Percentiles rank a stretch among this genome's conserved stretches.
Evolutionary conservation across 257 asterid genomes (phyloP).

Genomic region (Echium plantagineum): DNA sequence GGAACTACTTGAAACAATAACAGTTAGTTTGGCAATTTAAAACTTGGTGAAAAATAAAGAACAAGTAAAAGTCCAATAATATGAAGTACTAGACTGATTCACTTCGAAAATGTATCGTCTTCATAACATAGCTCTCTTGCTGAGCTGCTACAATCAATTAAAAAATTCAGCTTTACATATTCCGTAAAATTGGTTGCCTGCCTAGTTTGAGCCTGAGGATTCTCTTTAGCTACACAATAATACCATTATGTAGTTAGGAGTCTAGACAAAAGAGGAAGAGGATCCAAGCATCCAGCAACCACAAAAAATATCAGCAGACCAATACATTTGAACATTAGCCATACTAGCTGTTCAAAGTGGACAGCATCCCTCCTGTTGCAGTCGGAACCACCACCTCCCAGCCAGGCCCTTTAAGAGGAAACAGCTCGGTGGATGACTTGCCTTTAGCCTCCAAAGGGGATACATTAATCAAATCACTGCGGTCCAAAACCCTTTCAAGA

Average conservation of each 20-base stretch:
- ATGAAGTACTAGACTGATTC: neutral
- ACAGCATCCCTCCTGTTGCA: slow-evolving; percentile 73
- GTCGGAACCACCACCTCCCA: slow-evolving; percentile 95
- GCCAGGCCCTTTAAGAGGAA: slow-evolving; percentile 86
- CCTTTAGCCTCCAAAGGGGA: slow-evolving; percentile 12
- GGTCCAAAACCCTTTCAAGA: slow-evolving; percentile 67
- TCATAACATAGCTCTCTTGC: neutral
- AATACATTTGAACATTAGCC: neutral
- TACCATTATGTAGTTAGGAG: too few relatives aligned
- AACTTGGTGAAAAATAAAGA: too few relatives aligned
- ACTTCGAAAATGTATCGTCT: neutral
- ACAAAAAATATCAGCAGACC: slow-evolving; percentile 4
- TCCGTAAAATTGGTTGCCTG: neutral
- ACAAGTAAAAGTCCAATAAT: too few relatives aligned
- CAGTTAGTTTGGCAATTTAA: too few relatives aligned
- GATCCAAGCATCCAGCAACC: slow-evolving; percentile 2
- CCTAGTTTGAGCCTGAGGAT: neutral
- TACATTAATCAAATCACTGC: slow-evolving; percentile 49
- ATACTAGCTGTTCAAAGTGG: slow-evolving; percentile 55
- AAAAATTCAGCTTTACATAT: neutral
- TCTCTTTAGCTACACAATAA: neutral
- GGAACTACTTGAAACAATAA: too few relatives aligned
- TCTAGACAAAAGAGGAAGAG: too few relatives aligned
- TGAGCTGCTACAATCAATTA: neutral
- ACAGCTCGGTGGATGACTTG: neutral